Conservation (phyloP, 108 stramenopile species). For the Fragilariopsis cylindrus region DNA sequence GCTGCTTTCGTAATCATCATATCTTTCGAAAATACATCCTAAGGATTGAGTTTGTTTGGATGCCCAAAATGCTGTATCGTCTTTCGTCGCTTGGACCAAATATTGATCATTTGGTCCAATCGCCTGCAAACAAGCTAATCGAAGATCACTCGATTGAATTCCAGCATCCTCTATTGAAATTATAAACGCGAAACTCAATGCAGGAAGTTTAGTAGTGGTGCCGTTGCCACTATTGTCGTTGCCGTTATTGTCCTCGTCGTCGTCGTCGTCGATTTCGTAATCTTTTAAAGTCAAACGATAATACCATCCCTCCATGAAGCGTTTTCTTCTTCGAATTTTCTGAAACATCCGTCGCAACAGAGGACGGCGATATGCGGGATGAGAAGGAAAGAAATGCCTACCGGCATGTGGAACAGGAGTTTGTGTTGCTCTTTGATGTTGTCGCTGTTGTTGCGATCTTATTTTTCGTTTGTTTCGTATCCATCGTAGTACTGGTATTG, state of each 20-base stretch:
- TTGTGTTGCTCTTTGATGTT: neutral
- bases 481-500: neutral
- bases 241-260: conserved; percentile 22
- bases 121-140: conserved; percentile 71
- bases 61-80: conserved; percentile 84
- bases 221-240: neutral
- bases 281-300: conserved; percentile 77
- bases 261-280: conserved; percentile 10
- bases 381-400: conserved; percentile 75
- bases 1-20: conserved; percentile 19
- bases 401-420: conserved; percentile 63
- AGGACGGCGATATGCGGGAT: conserved; percentile 48
- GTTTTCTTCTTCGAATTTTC: conserved; percentile 29
- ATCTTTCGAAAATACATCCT: conserved; percentile 66
- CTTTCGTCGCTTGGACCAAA: conserved; percentile 70
- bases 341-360: conserved; percentile 16
- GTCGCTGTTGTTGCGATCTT: neutral
- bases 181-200: conserved; percentile 78
- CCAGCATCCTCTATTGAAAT: conserved; percentile 84
- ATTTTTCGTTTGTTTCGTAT: neutral
- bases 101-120: conserved; percentile 81
- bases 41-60: conserved; percentile 63
- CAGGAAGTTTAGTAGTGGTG: neutral
- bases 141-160: conserved; percentile 47
- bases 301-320: conserved; percentile 92